Conservation (phyloP, 177 flowering plant species). For the Vitis hybrid region DNA sequence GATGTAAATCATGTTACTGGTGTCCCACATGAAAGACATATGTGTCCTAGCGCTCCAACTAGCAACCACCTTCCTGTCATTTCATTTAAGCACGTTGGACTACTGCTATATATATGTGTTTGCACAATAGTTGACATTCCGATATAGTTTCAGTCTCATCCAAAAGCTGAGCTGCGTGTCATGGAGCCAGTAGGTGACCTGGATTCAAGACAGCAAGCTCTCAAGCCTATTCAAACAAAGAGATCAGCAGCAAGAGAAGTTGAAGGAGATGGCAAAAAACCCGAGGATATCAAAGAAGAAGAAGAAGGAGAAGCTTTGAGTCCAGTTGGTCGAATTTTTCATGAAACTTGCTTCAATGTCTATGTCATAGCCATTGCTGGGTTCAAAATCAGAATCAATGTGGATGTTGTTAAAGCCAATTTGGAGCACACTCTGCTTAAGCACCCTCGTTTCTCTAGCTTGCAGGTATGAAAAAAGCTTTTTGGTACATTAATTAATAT, state of each 20-base stretch:
- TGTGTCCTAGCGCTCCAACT: too few species aligned
- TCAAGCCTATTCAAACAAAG: slow-evolving; percentile 6
- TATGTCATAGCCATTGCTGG: slow-evolving; percentile 41
- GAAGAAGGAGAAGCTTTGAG: slow-evolving; percentile 18
- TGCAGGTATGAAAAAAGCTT: slow-evolving; percentile 24
- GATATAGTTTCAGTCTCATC: too few species aligned
- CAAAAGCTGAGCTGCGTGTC: too few species aligned
- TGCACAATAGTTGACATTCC: too few species aligned
- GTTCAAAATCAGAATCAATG: slow-evolving; percentile 21
- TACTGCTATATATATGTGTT: too few species aligned
- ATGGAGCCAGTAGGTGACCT: slow-evolving; percentile 3
- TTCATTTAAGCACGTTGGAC: too few species aligned
- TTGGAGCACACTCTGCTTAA: slow-evolving; percentile 31
- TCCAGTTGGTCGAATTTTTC: slow-evolving; percentile 43
- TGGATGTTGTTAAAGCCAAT: slow-evolving; percentile 18
- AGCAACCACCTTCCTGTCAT: too few species aligned
- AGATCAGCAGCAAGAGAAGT: background rate
- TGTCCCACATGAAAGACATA: too few species aligned
- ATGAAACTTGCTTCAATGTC: slow-evolving; percentile 35
- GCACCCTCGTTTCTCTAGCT: slow-evolving; percentile 56
- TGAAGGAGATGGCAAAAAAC: too few species aligned
- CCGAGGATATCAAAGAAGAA: too few species aligned
- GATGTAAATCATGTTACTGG: too few species aligned
- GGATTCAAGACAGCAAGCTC: background rate
- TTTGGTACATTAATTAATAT: too few species aligned